These are phyloP conservation scores for Hypoxylon sp. DNA, from an alignment of 2,329 filamentous ascomycete species.

Conservation along the genomic window DNA sequence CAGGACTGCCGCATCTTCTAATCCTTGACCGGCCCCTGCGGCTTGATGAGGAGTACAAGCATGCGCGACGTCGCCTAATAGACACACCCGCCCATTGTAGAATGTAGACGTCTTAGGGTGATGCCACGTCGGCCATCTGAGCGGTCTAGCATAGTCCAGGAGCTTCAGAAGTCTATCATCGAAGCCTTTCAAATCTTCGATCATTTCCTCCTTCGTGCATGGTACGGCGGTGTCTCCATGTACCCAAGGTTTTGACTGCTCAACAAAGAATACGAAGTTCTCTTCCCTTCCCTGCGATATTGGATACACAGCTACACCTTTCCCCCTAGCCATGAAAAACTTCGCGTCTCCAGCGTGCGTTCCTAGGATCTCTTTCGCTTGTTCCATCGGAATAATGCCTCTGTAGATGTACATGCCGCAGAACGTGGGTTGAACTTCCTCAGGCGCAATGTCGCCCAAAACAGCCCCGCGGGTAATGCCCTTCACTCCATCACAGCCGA, in stretches of 20 bases:
- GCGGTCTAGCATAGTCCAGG: constrained; percentile 48
- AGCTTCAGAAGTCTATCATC: constrained; percentile 46
- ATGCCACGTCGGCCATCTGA: constrained; percentile 50
- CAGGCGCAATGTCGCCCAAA: constrained; percentile 45
- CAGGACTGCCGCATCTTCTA: constrained; percentile 51
- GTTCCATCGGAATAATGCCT: constrained; percentile 51
- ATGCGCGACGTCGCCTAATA: constrained; percentile 52
- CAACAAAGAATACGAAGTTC: constrained; percentile 50
- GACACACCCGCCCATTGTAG: constrained; percentile 45
- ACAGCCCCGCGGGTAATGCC: constrained; percentile 48
- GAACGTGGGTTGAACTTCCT: constrained; percentile 51
- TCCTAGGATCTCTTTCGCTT: constrained; percentile 49
- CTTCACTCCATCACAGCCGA: constrained; percentile 52
- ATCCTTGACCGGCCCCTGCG: constrained; percentile 49
- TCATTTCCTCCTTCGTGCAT: constrained; percentile 50
- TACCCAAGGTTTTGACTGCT: constrained; percentile 42
- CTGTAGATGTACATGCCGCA: constrained; percentile 53
- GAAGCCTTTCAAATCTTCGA: constrained; percentile 46
- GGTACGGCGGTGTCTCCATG: constrained; percentile 44
- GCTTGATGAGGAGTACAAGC: constrained; percentile 50
- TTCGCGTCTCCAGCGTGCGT: constrained; percentile 51
- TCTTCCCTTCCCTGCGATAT: constrained; percentile 49
- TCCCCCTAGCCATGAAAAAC: constrained; percentile 50
- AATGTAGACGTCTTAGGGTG: constrained; percentile 49
- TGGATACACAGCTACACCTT: constrained; percentile 47